phyloP scores from a whole-genome alignment of 768 basidiomycete species.

The Multifurca ochricompacta region DNA sequence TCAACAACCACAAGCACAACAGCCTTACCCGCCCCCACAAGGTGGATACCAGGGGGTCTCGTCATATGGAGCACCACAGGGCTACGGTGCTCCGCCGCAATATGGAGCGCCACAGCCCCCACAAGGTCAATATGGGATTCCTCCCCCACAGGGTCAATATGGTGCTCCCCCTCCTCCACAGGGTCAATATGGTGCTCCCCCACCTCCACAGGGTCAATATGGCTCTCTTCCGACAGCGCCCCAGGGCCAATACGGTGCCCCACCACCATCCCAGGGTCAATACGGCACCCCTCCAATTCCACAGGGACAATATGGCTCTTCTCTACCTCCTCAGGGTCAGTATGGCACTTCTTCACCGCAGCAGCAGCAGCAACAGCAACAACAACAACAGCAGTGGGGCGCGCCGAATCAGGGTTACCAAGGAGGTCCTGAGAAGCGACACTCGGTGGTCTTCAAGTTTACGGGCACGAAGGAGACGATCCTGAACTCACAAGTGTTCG shows the following conservation, averaged over 20 bases:
- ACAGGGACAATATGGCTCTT: neutral
- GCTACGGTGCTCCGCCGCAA: neutral
- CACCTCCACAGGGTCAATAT: neutral
- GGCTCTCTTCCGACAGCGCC: neutral
- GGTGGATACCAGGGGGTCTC: neutral
- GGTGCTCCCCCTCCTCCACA: neutral
- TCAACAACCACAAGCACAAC: neutral
- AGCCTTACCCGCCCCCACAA: neutral
- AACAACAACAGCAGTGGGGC: neutral
- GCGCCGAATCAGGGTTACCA: neutral
- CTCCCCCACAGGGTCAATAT: neutral
- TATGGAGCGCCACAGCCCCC: neutral
- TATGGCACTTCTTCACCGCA: neutral
- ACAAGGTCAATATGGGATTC: neutral
- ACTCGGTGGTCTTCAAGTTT: constrained; percentile 4
- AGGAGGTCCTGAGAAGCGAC: neutral
- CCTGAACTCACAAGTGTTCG: constrained; percentile 6
- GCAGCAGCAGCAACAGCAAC: neutral
- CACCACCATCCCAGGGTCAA: neutral
- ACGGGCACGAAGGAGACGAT: neutral
- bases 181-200: neutral
- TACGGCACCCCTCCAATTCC: neutral
- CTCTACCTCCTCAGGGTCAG: neutral
- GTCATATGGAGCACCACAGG: neutral
- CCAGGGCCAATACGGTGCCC: too few species aligned